These are phyloP conservation scores for Pharus latifolius DNA, from an alignment of 176 grass and related monocot species.

Conservation along the genomic window DNA sequence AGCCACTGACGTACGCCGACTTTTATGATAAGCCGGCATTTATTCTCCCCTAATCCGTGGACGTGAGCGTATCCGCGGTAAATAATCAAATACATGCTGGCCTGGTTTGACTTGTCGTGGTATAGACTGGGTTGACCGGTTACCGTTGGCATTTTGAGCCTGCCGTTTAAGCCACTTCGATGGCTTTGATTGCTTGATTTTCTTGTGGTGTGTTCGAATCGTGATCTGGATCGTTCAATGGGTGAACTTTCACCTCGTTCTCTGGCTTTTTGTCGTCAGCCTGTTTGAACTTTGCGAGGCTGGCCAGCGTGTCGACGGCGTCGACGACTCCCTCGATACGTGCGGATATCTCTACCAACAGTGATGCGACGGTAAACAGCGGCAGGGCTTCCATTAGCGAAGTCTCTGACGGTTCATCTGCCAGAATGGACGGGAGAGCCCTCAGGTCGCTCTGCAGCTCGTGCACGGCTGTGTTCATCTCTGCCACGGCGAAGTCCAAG, in stretches of 20 bases:
- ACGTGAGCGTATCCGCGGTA: slow-evolving; percentile 16
- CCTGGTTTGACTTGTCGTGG: neutral
- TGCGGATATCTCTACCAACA: slow-evolving; percentile 62
- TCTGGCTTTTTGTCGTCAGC: slow-evolving; percentile 24
- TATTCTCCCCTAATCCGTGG: slow-evolving; percentile 24
- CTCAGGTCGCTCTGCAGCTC: slow-evolving; percentile 60
- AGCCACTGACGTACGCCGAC: neutral
- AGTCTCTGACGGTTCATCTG: neutral
- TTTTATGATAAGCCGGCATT: neutral
- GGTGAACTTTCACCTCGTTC: slow-evolving; percentile 25
- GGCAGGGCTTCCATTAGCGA: slow-evolving; percentile 46
- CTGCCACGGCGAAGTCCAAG: slow-evolving; percentile 45
- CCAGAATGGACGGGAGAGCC: slow-evolving; percentile 39
- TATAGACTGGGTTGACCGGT: neutral
- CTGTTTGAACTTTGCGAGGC: slow-evolving; percentile 38
- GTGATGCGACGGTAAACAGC: slow-evolving; percentile 44
- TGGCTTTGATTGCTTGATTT: neutral
- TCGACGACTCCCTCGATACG: slow-evolving; percentile 49
- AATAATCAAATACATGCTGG: slow-evolving; percentile 25
- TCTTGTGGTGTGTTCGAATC: neutral
- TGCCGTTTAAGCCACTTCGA: slow-evolving; percentile 12
- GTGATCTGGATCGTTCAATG: slow-evolving; percentile 24
- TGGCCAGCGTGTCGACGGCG: slow-evolving; percentile 45
- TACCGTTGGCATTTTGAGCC: too few species aligned
- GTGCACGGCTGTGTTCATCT: slow-evolving; percentile 64